Percentiles rank a stretch among this genome's conserved stretches.
These are phyloP conservation scores for Eucalyptus polyanthemos DNA, from an alignment of 345 rosid genomes.

Conservation along the genomic window DNA sequence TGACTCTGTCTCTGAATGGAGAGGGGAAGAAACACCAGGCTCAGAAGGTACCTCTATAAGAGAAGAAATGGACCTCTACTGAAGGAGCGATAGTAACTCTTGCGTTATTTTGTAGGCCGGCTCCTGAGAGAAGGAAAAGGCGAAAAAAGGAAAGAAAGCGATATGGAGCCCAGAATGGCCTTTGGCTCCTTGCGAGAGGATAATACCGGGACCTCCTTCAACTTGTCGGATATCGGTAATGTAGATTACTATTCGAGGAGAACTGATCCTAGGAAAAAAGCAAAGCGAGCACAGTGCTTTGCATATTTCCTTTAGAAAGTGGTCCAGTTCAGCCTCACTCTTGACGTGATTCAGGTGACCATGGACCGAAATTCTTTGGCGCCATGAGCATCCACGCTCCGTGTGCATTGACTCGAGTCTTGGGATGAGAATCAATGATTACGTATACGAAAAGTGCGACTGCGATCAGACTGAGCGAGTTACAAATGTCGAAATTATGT, in stretches of 20 bases:
- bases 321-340: background rate
- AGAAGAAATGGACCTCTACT: background rate
- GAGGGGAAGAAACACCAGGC: background rate
- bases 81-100: background rate
- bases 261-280: background rate
- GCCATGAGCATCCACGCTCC: background rate
- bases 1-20: background rate
- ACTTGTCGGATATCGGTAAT: background rate
- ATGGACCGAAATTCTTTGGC: background rate
- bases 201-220: background rate
- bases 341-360: background rate
- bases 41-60: background rate
- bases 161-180: background rate
- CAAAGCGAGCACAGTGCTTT: background rate
- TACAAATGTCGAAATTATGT: background rate
- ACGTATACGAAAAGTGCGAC: background rate
- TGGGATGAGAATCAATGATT: background rate
- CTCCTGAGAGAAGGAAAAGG: background rate
- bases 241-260: background rate
- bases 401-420: background rate
- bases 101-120: background rate
- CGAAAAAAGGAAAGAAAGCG: background rate
- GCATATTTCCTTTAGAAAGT: background rate
- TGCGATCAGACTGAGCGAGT: background rate
- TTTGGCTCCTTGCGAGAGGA: background rate